These are phyloP conservation scores for Simplicillium sp. DNA, from an alignment of 2,329 filamentous ascomycete species.

Conservation along the genomic window DNA sequence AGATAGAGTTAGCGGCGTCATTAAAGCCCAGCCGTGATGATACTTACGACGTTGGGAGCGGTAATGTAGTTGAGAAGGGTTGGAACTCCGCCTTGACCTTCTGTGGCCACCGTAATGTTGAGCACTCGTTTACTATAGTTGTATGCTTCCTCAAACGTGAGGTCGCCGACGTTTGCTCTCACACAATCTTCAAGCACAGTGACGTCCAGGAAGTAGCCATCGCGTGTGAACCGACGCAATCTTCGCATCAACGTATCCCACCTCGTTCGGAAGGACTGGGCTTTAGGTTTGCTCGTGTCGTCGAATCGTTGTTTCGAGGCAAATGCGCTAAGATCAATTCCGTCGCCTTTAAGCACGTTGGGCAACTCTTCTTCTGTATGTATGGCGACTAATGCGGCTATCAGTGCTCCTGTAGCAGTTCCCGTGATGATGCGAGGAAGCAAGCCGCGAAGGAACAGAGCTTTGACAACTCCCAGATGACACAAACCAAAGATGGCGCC, in stretches of 20 bases:
- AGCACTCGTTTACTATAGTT: constrained; percentile 74
- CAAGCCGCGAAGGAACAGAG: constrained; percentile 68
- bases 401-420: constrained; percentile 81
- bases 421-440: constrained; percentile 86
- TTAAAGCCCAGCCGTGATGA: background rate
- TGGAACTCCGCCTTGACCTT: constrained; percentile 65
- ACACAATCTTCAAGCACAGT: constrained; percentile 77
- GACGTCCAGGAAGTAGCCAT: constrained; percentile 79
- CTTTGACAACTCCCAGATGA: constrained; percentile 84
- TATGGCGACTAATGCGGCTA: constrained; percentile 78
- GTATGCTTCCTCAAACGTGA: constrained; percentile 92
- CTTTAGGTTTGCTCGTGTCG: constrained; percentile 19
- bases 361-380: constrained; percentile 81
- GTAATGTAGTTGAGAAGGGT: constrained; percentile 87
- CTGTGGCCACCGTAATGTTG: constrained; percentile 83
- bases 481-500: constrained; percentile 87
- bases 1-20: constrained; percentile 5
- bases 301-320: constrained; percentile 26
- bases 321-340: constrained; percentile 78
- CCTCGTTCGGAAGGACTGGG: constrained; percentile 29
- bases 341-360: constrained; percentile 64
- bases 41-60: constrained; percentile 78
- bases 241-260: constrained; percentile 57
- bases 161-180: constrained; percentile 72
- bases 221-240: constrained; percentile 56